Evolutionary conservation across 2,329 filamentous ascomycete genomes (phyloP).

Genomic region (Rosellinia necatrix): DNA sequence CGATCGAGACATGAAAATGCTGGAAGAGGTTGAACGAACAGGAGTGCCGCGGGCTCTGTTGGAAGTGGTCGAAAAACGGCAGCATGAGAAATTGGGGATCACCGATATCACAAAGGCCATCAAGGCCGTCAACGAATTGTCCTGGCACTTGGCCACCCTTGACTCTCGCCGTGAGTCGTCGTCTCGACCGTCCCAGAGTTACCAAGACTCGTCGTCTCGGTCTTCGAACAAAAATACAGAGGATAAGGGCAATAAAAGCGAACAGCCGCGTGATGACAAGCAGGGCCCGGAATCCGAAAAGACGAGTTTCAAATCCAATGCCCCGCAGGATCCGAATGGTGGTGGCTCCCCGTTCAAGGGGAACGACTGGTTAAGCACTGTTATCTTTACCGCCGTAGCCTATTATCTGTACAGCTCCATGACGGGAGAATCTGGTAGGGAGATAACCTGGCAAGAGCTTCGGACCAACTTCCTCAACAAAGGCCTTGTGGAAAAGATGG

Average conservation of each 20-base stretch:
- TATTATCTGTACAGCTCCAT: conserved; percentile 52
- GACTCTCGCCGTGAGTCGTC: not conserved
- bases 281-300: conserved; percentile 20
- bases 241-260: conserved; percentile 26
- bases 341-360: conserved; percentile 26
- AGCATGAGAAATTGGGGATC: not conserved
- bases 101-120: conserved; percentile 4
- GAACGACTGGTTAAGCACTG: conserved; percentile 48
- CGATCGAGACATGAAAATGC: not conserved
- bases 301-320: conserved; percentile 35
- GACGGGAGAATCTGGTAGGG: conserved; percentile 55
- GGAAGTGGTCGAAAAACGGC: not conserved
- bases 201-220: conserved; percentile 19
- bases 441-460: conserved; percentile 99
- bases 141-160: not conserved
- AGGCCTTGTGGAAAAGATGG: conserved; percentile 90
- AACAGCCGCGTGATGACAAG: conserved; percentile 25
- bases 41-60: conserved; percentile 9
- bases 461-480: conserved; percentile 92
- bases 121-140: not conserved
- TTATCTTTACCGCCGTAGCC: conserved; percentile 55
- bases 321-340: conserved; percentile 22
- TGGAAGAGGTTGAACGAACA: not conserved
- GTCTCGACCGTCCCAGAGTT: conserved; percentile 19
- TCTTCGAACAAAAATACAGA: not conserved